Percentiles rank a stretch among this genome's conserved stretches.
Conservation (phyloP, 225 moss, liverwort and hornwort species). For the Pseudisothecium myosuroides region DNA sequence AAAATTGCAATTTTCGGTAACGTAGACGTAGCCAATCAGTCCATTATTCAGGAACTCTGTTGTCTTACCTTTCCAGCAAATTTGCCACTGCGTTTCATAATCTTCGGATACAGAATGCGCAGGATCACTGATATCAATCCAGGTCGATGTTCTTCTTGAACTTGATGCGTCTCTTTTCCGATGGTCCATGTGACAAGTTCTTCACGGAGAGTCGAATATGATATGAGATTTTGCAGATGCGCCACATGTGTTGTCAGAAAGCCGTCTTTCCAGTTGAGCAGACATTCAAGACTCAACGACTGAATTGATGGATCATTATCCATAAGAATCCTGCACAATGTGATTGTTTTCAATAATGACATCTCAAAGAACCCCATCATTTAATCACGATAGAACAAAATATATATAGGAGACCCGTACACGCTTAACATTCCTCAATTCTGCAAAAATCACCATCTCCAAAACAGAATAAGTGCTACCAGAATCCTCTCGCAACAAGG, state of each 20-base stretch:
- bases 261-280: conserved; percentile 89
- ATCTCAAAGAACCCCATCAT: not conserved
- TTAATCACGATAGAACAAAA: not conserved
- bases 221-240: conserved; percentile 84
- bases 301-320: conserved; percentile 92
- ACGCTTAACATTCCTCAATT: not conserved
- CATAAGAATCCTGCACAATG: conserved; percentile 47
- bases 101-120: conserved; percentile 77
- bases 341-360: not conserved
- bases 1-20: not conserved
- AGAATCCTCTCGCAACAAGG: not conserved
- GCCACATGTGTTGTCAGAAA: conserved; percentile 59
- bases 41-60: not conserved
- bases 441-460: not conserved
- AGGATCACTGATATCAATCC: conserved; percentile 59
- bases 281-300: conserved; percentile 61
- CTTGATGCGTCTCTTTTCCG: conserved; percentile 62
- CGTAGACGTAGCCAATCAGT: not conserved
- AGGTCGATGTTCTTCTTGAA: conserved; percentile 69
- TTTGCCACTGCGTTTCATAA: conserved; percentile 86
- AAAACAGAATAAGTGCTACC: not conserved
- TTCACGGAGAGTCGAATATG: conserved; percentile 68
- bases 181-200: conserved; percentile 92
- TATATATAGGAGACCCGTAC: not conserved
- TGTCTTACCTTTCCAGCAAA: conserved; percentile 66